Base-by-base conservation (phyloP, 306 rosid species). In the Oxytropis ochrocephala region DNA sequence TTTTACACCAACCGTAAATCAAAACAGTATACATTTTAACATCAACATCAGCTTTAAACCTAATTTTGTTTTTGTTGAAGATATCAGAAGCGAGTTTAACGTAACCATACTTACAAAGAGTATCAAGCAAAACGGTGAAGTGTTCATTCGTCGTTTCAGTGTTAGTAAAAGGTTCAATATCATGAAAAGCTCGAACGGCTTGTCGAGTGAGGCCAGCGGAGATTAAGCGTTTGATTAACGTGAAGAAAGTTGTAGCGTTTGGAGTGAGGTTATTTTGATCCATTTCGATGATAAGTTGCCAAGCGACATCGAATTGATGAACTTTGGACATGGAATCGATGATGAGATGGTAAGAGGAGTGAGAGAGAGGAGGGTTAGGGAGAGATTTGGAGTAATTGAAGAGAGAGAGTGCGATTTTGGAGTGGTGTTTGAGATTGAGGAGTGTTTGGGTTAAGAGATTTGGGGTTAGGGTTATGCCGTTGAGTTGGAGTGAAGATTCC, bases 1-100 rank as follows among this genome's bases (percentile, higher is more conserved):
- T 18, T 52, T 90, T 93, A 64, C 98, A 93, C 97, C 98, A 93
- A 11, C 98, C 98, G 35, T 80, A 86, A 0, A 93, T 73, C 86
- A 93, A 74, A 75, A 86, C 78, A 1, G 98, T 90, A 77, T 85
- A 93, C 75, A 85, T 74, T 67, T 86, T 93, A 16, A 39, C 79
- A 55, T 80, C 87, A 16, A 39, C 79, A 55, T 80, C 87, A 3
- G 81, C 78, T 0, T 3, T 24, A 55, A 86, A 90, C 55, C 74
- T 81, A 0, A 9, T 61, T 1, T 71, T 76, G 39, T 75, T 83
- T 54, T 55, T 75, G 70, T 93, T 88, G 64, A 93, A 93, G 38
- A 90, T 68, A 18, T 93, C 86, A 0, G 69, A 56, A 2, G 97
- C 98, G 3, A 85, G 83, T 55, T 78, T 90, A 0, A 81, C 91